Base-by-base conservation (phyloP, 2,329 filamentous ascomycete species). In the Curvularia eragrostidis region DNA sequence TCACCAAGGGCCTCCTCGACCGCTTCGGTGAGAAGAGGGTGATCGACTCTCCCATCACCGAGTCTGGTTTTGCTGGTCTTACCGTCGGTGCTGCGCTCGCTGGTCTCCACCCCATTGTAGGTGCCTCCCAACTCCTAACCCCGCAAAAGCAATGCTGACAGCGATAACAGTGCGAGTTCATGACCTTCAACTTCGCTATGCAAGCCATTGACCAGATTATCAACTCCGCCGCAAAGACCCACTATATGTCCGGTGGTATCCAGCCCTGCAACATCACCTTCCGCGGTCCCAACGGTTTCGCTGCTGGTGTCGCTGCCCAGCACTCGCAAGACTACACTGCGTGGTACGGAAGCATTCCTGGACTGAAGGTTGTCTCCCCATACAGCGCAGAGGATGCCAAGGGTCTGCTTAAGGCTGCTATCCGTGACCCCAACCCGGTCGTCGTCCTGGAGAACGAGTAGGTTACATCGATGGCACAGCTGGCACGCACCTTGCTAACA, bases 151-250 rank as follows among this genome's bases (percentile, higher is more conserved):
- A 34, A 43, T 28, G 18, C 63, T 64, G 54, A 72, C 66, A 61
- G 36, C 64, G 12, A 56, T 18, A 7, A 50, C 67, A 95, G 91
- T 95, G 91, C 87, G 95, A 99, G 84, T 99, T 99, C 86, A 99
- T 99, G 95, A 99, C 95, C 75, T 98, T 97, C 88, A 99, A 99
- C 87, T 98, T 98, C 78, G 94, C 95, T 80, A 99, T 99, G 95
- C 95, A 99, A 84, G 92, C 95, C 78, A 99, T 99, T 80, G 95
- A 99, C 80, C 95, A 99, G 80, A 91, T 99, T 78, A 93, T 99
- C 87, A 99, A 99, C 88, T 98, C 94, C 48, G 95, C 85, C 71
- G 95, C 93, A 76, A 99, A 99, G 87, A 99, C 95, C 56, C 94
- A 99, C 77, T 99, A 99, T 86, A 99, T 99, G 95, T 98, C 95